Evolutionary conservation across 768 basidiomycete species (phyloP), one percentile per base, ranked within the genome.

Genomic region (Hydnum rufescens): DNA sequence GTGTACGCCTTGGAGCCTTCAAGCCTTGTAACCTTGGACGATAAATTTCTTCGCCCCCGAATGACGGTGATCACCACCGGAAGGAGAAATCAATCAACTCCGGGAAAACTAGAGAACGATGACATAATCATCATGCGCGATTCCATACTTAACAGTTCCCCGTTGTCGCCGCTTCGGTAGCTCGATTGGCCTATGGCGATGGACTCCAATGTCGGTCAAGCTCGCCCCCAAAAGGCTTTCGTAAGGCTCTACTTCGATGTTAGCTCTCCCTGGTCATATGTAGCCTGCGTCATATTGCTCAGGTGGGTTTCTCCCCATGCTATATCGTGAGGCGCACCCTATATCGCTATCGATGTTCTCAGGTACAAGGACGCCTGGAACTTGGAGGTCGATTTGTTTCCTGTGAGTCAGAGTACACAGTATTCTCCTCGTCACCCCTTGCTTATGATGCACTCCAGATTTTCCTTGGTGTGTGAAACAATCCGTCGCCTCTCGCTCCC

Each of bases 241-340:
- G 13, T 50, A 16, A 50, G 32, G 26, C 13, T 50, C 26, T 50
- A 31, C 32, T 50, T 30, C 28, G 49, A 50, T 31, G 32, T 50
- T 16, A 31, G 6, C 49, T 50, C 49, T 31, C 49, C 49, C 6
- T 50, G 25, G 6, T 31, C 29, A 18, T 8, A 50, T 32, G 6
- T 50, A 16, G 30, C 30, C 16, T 50, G 5, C 49, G 13, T 30
- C 16, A 25, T 32, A 6, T 18, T 50, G 16, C 6, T 6, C 8
- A 8, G 49, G 49, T 50, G 31, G 16, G 49, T 29, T 31, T 50
- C 49, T 6, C 49, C 25, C 16, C 49, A n/a, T n/a, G n/a, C n/a
- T n/a, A n/a, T n/a, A n/a, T n/a, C n/a, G n/a, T n/a, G n/a, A n/a
- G n/a, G n/a, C n/a, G n/a, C n/a, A n/a, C n/a, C n/a, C n/a, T n/a